phyloP scores from a whole-genome alignment of 306 rosid species.

The Hippophae tibetana region DNA sequence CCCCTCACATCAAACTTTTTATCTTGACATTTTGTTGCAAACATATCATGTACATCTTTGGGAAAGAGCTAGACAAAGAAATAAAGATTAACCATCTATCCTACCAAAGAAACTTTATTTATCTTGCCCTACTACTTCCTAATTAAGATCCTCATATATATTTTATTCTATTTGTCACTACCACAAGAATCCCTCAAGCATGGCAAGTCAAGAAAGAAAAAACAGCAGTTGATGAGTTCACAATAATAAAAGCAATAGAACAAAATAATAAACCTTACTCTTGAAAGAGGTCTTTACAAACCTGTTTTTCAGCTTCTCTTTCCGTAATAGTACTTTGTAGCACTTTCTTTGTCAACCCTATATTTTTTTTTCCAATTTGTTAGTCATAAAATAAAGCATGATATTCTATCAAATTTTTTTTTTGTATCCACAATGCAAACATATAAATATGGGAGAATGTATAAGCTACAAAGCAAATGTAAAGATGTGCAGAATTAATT shows the following conservation, averaged over 20 bases:
- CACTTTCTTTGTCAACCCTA: slow-evolving; percentile 74
- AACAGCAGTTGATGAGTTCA: no score
- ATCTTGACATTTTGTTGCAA: no score
- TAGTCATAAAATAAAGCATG: slow-evolving; percentile 13
- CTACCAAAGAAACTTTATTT: no score
- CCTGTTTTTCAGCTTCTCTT: slow-evolving; percentile 90
- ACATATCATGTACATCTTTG: no score
- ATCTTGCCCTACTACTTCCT: no score
- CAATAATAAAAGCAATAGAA: not conserved
- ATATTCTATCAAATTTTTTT: slow-evolving; percentile 1
- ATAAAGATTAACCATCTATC: no score
- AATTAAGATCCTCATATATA: no score
- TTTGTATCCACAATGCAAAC: not conserved
- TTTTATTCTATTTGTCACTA: no score
- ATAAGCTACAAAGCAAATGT: not conserved
- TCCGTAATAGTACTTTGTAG: slow-evolving; percentile 63
- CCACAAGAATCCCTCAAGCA: no score
- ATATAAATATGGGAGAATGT: slow-evolving; percentile 3
- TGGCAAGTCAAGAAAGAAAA: no score
- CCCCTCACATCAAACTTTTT: no score
- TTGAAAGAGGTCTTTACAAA: slow-evolving; percentile 22
- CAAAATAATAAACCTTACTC: not conserved
- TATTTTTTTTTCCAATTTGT: slow-evolving; percentile 13
- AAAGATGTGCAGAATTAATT: slow-evolving; percentile 7
- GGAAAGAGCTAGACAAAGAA: no score